Base-by-base conservation (phyloP, 2,329 filamentous ascomycete genomes). In the Rasamsonia emersonii region DNA sequence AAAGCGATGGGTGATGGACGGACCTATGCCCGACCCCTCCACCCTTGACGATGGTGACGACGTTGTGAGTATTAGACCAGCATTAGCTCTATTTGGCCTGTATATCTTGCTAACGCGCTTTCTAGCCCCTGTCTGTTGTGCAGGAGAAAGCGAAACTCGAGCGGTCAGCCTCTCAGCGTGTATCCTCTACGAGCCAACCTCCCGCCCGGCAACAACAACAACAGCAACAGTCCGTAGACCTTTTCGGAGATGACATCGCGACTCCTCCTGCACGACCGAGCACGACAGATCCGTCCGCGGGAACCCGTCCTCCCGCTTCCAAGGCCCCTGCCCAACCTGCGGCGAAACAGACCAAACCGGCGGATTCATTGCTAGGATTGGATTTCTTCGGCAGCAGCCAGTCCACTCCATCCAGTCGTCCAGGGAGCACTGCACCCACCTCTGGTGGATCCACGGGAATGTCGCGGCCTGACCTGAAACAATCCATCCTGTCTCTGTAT, bases 1-100 rank as follows among this genome's bases (percentile, higher is more conserved):
- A 33, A 96, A 94, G 74, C 75, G 93, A 65, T 98, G 91, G 91
- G 82, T 86, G n/a, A 96, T 96, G 88, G 91, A 98, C 39, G 91
- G 91, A 2, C 79, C 78, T 4, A 89, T 93, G 54, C 93, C 93
- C 4, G 86, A 96, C 55, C 91, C 93, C n/a, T 73, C 84, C 3
- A 84, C 82, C 2, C 64, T 98, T 31, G 86, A 93, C 54, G 86
- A 78, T 33, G 89, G 95, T 50, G 86, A 94, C 46, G 86, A 96
- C 57, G 65, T 78, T 53, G 71, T 75, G 50, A 50, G 77, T 81
- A n/a, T n/a, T n/a, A n/a, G 10, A n/a, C 18, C 13, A 11, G 9
- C 18, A 10, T 18, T 29, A 28, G 29, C 18, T 15, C 4, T 3
- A 17, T 10, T 7, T 14, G 18, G 7, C 13, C 6, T 5, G 18